Conservation (phyloP, 192 early-diverging fungal species). For the Gaertneriomyces semiglobifer region DNA sequence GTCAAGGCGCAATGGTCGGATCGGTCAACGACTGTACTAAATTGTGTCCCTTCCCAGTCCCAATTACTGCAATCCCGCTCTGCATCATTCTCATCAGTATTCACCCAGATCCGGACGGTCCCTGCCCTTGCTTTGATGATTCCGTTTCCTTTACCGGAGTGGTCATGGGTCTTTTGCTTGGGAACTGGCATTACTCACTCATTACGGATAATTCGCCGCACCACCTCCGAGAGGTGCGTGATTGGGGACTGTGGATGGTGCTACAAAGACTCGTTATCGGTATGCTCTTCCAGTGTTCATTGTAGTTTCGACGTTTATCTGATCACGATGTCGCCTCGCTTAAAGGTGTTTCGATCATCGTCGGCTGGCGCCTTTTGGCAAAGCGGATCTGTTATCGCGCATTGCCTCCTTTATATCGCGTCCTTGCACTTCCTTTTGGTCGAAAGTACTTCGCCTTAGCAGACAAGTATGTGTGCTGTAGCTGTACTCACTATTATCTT, state of each 20-base stretch:
- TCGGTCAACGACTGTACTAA: not conserved
- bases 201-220: not conserved
- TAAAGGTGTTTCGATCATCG: conserved; percentile 19
- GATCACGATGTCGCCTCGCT: not conserved
- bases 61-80: conserved; percentile 6
- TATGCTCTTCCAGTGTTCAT: not conserved
- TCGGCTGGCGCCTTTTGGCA: conserved; percentile 16
- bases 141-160: conserved; percentile 65
- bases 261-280: not conserved
- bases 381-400: conserved; percentile 19
- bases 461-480: conserved; percentile 17
- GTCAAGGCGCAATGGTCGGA: conserved; percentile 8
- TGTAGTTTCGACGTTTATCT: not conserved
- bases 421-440: conserved; percentile 18
- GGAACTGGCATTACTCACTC: conserved; percentile 45
- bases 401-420: conserved; percentile 18
- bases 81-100: conserved; percentile 27
- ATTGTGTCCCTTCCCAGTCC: conserved; percentile 4
- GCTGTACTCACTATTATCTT: not conserved
- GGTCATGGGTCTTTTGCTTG: conserved; percentile 56
- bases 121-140: conserved; percentile 75
- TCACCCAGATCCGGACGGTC: conserved; percentile 63
- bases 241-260: conserved; percentile 5
- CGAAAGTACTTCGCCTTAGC: conserved; percentile 24
- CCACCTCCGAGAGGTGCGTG: not conserved